A percentile compares a stretch with the other conserved stretches of the same genome.
Conservation (phyloP, 2,329 filamentous ascomycete genomes). For the Botrytis tulipae region DNA sequence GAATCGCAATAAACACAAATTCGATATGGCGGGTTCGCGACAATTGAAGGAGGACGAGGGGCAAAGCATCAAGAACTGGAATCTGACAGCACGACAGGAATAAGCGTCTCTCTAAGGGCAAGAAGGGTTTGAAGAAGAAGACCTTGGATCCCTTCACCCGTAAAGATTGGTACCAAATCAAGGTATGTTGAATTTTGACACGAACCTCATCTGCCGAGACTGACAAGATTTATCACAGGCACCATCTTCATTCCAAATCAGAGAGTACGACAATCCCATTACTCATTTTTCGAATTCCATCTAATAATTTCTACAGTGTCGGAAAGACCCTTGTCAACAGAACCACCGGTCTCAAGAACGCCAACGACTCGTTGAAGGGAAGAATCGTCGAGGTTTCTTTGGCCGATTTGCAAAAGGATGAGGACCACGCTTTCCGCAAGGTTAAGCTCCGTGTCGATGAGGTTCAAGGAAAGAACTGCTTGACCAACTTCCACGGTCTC, state of each 20-base stretch:
- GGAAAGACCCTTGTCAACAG: constrained; percentile 99
- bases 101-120: constrained; percentile 99
- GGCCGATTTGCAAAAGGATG: constrained; percentile 98
- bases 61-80: constrained; percentile 25
- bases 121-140: constrained; percentile 99
- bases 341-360: constrained; percentile 99
- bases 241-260: constrained; percentile 88
- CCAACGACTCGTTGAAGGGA: constrained; percentile 98
- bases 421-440: constrained; percentile 99
- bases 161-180: constrained; percentile 99
- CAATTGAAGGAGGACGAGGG: constrained; percentile 25
- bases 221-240: constrained; percentile 55
- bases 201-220: constrained; percentile 20
- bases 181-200: constrained; percentile 54
- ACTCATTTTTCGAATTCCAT: constrained; percentile 29
- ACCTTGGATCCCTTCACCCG: constrained; percentile 94
- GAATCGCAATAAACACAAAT: background rate
- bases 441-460: constrained; percentile 98
- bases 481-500: constrained; percentile 99
- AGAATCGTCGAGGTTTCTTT: constrained; percentile 98
- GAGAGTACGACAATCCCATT: constrained; percentile 66
- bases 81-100: constrained; percentile 61
- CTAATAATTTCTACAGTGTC: constrained; percentile 65
- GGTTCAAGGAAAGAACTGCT: constrained; percentile 99
- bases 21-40: constrained; percentile 3